Evolutionary conservation across 805 yeast genomes (phyloP), one percentile per base, ranked within the genome.

Genomic region (Suhomyces faveliae): DNA sequence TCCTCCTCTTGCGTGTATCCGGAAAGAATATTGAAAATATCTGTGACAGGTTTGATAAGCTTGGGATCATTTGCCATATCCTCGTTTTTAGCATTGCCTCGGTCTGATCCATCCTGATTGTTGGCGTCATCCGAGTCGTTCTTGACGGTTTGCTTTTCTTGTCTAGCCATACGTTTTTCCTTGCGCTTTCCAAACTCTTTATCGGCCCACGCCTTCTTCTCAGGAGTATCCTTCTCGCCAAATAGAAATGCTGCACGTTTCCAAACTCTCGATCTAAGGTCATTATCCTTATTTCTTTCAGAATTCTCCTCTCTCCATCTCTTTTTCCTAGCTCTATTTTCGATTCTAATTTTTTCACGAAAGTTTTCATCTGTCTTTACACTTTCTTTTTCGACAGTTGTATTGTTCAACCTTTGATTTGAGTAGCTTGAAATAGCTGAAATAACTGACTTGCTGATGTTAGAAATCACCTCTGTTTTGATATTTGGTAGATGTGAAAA

Each of bases 201-300:
- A 30, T 83, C 85, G 29, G 88, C 76, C 97, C 97, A 92, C 35
- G 76, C 70, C 37, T 65, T 62, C 52, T 80, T 78, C 40, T 77
- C 81, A 8, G 69, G 74, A 9, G 84, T 67, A 5, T 80, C 82
- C 0, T 67, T 73, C 8, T 73, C 77, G 1, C 96, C 94, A 67
- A 81, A 90, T 55, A 85, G 67, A 15, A 66, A 68, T 33, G 69
- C 72, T 0, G 97, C 97, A 35, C 94, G 73, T 54, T 84, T 85
- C 53, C 79, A 76, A 17, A 92, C 84, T 47, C 98, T 73, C 0
- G 87, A 81, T 45, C 96, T 76, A 46, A 92, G 71, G 61, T 92
- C 98, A 58, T 89, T 85, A 63, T 90, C 96, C 68, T 88, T 85
- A 64, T 91, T 91, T 54, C 94, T 76, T 50, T 85, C 85, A 7